Evolutionary conservation across 306 rosid genomes (phyloP), one percentile per base, ranked within the genome.

Genomic region (Dryas alaskensis): DNA sequence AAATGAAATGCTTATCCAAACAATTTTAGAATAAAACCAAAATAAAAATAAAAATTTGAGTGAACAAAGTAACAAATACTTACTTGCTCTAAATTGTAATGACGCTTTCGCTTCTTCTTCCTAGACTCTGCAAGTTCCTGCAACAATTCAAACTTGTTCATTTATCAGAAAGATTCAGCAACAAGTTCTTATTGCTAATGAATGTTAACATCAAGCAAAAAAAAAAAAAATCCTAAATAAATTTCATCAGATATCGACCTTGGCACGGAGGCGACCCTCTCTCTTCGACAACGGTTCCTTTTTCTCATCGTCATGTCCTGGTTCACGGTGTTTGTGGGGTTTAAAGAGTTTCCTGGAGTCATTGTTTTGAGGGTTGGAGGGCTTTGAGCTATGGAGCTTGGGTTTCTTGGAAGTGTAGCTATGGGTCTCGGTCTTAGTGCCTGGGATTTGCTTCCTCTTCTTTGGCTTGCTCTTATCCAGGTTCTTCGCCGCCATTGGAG

Each of bases 61-160:
- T 62, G 48, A 51, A 75, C 31, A 2, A 31, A 31, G 37, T 31
- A 31, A 31, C 37, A 7, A 81, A 1, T 44, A 45, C 90, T 80
- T 66, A 89, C 97, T 75, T 87, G 97, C 71, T 94, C 97, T 65
- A 94, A 87, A 63, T 79, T 75, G 77, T 75, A 91, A 76, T 94
- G 90, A 12, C 84, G 88, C 79, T 86, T 94, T 74, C 99, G 85
- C 87, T 85, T 94, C 92, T 84, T 92, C 81, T 94, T 94, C 78
- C 97, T 87, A 70, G 97, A 85, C 69, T 92, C 96, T 1, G 92
- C 80, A 25, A 94, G 88, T 59, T 92, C 99, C 96, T 94, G 87
- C 79, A 55, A 81, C 37, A 25, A 72, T 48, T 51, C 57, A 12
- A 69, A 45, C 69, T 50, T 47, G 6, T 37, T 45, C 25, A 62